Conservation (phyloP, 345 rosid species). For the Carallia pectinifolia region DNA sequence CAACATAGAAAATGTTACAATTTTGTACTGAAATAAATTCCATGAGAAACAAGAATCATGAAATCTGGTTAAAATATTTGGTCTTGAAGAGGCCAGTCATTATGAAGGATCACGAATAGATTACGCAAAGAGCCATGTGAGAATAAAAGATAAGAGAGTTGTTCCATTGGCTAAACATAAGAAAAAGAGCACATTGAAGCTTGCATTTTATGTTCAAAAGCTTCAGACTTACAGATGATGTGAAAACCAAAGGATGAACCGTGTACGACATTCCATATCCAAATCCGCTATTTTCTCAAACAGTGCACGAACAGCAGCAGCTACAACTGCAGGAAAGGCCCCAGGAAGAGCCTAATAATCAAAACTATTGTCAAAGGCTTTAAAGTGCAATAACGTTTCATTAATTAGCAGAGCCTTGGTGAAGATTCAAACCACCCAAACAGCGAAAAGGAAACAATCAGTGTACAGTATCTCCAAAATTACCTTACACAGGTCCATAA, state of each 20-base stretch:
- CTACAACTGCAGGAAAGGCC: conserved; percentile 99
- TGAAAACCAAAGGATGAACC: conserved; percentile 97
- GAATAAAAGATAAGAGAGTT: neutral
- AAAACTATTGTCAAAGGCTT: conserved; percentile 30
- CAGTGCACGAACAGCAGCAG: conserved; percentile 95
- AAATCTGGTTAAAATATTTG: too few species aligned
- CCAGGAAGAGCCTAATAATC: conserved; percentile 93
- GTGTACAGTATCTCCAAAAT: conserved; percentile 17
- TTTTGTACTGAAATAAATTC: too few species aligned
- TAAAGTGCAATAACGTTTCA: neutral
- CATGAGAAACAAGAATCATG: too few species aligned
- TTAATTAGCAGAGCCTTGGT: neutral
- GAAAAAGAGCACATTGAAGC: neutral
- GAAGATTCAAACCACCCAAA: too few species aligned
- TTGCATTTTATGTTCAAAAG: neutral
- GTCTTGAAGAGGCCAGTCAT: too few species aligned
- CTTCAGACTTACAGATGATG: conserved; percentile 81
- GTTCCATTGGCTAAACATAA: too few species aligned
- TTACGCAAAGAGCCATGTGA: too few species aligned
- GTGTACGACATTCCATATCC: conserved; percentile 92
- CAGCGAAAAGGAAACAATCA: neutral
- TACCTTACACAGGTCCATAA: conserved; percentile 99
- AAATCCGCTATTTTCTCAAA: conserved; percentile 89
- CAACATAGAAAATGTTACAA: too few species aligned
- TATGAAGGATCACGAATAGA: too few species aligned